Evolutionary conservation across 257 asterid genomes (phyloP).

Genomic region (Solanum boliviense): DNA sequence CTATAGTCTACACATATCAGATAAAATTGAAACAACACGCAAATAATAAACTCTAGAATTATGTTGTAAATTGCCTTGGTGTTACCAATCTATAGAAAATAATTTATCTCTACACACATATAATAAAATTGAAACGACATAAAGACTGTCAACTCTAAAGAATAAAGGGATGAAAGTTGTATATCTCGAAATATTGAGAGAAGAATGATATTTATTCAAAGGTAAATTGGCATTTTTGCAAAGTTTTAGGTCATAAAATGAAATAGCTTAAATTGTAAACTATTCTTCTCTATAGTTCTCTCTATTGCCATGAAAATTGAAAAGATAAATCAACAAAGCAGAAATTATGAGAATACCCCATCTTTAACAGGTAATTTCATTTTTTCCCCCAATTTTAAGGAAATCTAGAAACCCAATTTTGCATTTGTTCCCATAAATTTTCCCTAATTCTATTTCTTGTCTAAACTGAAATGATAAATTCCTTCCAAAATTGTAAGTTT

Average conservation of each 20-base stretch:
- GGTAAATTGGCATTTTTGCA: neutral
- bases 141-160: neutral
- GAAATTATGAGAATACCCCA: neutral
- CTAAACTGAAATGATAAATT: neutral
- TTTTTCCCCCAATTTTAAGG: neutral
- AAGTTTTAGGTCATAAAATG: neutral
- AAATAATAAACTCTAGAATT: neutral
- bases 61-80: neutral
- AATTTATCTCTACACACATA: neutral
- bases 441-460: neutral
- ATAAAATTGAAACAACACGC: neutral
- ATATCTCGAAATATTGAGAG: neutral
- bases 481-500: neutral
- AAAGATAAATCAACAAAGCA: neutral
- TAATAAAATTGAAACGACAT: neutral
- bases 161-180: neutral
- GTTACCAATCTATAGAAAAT: neutral
- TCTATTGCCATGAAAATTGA: neutral
- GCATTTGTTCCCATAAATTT: conserved; percentile 2
- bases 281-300: neutral
- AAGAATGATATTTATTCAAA: neutral
- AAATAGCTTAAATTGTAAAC: neutral
- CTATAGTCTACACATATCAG: too few species aligned
- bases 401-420: neutral
- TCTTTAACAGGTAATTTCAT: neutral